Evolutionary conservation across 257 asterid species (phyloP), one percentile per base, ranked within the genome.

Genomic region (Primulina tabacum): DNA sequence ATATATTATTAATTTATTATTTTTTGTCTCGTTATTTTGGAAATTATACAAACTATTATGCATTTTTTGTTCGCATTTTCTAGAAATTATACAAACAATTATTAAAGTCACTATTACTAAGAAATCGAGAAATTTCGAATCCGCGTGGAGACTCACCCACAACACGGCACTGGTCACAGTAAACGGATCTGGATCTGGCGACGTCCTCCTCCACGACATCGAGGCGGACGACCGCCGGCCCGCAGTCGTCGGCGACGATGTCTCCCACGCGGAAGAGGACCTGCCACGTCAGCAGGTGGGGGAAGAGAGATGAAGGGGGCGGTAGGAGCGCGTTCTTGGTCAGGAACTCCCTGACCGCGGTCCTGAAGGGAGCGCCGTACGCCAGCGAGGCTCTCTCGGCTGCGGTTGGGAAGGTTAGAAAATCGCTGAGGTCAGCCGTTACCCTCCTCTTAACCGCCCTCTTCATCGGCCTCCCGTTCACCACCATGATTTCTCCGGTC

Each of bases 141-240:
- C 82, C 71, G 79, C 21, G 78, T 62, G 38, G 72, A 69, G 80
- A 90, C 97, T 92, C 92, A 92, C 98, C 98, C 62, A 93, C 98
- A 69, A 93, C 98, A 53, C 96, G 93, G 75, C 98, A 93, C 84
- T 90, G 98, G 87, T 93, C 98, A 78, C 98, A 93, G 70, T 93
- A 93, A 65, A 89, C 79, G 64, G 95, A 86, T 83, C 93, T 88
- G 83, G 96, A 88, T 86, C 97, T 90, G 57, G 86, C 77, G 11
- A 93, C 98, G 60, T 93, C 97, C 82, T 93, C 98, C 77, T 93
- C 98, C 67, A 93, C 89, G 63, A 93, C 88, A 76, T 93, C 96
- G 5, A 90, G 83, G 74, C 83, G 81, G 65, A 90, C 92, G 63
- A 83, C 79, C 73, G 90, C 86, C 16, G 92, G 90, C 0, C 87